Evolutionary conservation across 768 basidiomycete genomes (phyloP).

Genomic region (Lepiota brunneoincarnata): DNA sequence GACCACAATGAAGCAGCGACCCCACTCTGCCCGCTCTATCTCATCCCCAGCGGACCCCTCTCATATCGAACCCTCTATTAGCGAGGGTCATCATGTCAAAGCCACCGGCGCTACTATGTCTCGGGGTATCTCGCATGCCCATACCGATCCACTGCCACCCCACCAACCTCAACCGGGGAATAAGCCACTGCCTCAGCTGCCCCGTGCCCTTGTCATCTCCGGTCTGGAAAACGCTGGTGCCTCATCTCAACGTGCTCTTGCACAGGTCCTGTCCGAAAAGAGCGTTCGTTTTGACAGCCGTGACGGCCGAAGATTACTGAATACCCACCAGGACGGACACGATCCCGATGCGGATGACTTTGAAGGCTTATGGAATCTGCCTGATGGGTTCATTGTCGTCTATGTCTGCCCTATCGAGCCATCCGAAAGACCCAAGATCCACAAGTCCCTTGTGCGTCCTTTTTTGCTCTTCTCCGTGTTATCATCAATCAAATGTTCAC

Average conservation of each 20-base stretch:
- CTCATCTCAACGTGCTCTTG: constrained; percentile 56
- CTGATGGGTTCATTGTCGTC: constrained; percentile 67
- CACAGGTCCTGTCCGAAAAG: constrained; percentile 48
- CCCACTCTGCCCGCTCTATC: not conserved
- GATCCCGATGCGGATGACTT: constrained; percentile 28
- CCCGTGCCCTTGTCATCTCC: constrained; percentile 63
- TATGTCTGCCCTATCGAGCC: constrained; percentile 69
- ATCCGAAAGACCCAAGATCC: constrained; percentile 62
- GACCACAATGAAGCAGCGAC: constrained; percentile 10
- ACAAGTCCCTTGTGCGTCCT: constrained; percentile 60
- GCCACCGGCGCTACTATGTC: no score
- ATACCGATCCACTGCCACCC: constrained; percentile 14
- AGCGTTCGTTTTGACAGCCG: constrained; percentile 45
- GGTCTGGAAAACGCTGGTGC: constrained; percentile 63
- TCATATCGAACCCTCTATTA: not conserved
- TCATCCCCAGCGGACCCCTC: not conserved
- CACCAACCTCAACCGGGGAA: constrained; percentile 29
- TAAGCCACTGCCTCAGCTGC: constrained; percentile 38
- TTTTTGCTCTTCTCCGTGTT: constrained; percentile 1
- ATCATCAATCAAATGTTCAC: not conserved
- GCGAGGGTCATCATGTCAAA: constrained; percentile 1
- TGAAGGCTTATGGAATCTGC: constrained; percentile 51
- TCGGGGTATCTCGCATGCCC: no score
- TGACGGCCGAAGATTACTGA: constrained; percentile 12
- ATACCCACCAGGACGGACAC: constrained; percentile 16